Percentiles rank a stretch among this genome's conserved stretches.
phyloP scores from a whole-genome alignment of 805 yeast genomes.

The Diddensiella caesifluorescens region DNA sequence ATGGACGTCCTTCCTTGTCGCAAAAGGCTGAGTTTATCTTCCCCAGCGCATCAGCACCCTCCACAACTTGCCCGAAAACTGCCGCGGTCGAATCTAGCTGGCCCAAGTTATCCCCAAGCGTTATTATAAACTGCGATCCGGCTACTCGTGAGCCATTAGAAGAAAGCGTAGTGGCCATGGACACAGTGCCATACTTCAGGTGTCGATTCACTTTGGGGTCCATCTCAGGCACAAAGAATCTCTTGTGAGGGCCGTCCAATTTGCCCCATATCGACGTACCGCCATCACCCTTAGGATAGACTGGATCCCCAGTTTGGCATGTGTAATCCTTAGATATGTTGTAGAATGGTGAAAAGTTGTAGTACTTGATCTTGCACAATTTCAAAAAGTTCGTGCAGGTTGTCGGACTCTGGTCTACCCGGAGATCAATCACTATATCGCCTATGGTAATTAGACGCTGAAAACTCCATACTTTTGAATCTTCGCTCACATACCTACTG shows the following conservation, averaged over 20 bases:
- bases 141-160: conserved; percentile 20
- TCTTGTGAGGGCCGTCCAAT: conserved; percentile 4
- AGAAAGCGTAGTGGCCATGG: conserved; percentile 23
- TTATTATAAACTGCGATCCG: conserved; percentile 37
- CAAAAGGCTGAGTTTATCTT: conserved; percentile 37
- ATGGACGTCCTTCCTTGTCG: conserved; percentile 40
- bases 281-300: conserved; percentile 36
- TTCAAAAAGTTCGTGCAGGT: conserved; percentile 47
- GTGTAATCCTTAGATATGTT: conserved; percentile 38
- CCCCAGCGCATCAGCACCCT: conserved; percentile 44
- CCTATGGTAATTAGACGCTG: too few relatives aligned
- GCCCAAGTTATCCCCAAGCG: conserved; percentile 31
- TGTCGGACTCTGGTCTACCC: conserved; percentile 33
- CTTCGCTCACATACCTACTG: conserved; percentile 29
- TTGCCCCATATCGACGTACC: conserved; percentile 35
- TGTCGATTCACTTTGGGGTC: conserved; percentile 26
- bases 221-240: conserved; percentile 23
- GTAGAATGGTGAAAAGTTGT: conserved; percentile 47
- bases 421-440: conserved; percentile 47
- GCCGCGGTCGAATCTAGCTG: conserved; percentile 27
- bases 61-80: conserved; percentile 48
- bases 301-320: conserved; percentile 46
- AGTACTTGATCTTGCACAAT: conserved; percentile 48
- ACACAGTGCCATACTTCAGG: conserved; percentile 34
- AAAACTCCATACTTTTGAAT: neutral